Evolutionary conservation across 192 early-diverging fungal genomes (phyloP), one percentile per base, ranked within the genome.

Genomic region (Coemansia sp.): DNA sequence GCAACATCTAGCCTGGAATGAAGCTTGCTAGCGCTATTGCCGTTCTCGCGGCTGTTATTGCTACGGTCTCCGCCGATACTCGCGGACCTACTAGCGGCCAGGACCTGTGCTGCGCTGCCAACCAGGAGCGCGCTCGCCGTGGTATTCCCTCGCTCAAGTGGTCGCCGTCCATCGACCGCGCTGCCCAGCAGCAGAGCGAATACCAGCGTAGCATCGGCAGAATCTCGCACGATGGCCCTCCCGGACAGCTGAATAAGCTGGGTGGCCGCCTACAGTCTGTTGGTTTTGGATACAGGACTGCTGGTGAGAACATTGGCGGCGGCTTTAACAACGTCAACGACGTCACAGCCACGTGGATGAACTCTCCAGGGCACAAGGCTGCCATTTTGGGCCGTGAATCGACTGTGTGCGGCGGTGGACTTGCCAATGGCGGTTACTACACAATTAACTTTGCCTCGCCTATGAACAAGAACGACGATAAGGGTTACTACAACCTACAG

Each of bases 361-460:
- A 74, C 42, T 86, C 84, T 23, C 16, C 19, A 1, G 78, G 71
- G 21, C 86, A 87, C 69, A 21, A 63, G 6, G 85, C 63, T 40
- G 86, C 86, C 77, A 86, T 84, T 53, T 14, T 87, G 47, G 49
- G 58, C 49, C 7, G 28, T 0, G 58, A 26, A 32, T 81, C 64
- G 63, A 86, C 78, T 26, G 76, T 84, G 23, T 86, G 84, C 71
- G 86, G 86, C 9, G 78, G 76, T 28, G 84, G 67, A 14, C 49
- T 64, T 43, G 46, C 69, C 64, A 44, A 73, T 33, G 71, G 74
- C 0, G 39, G 47, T 63, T 84, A 26, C 66, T 69, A 59, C 65
- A 79, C 82, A 17, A 62, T 73, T 19, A 60, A 84, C 74, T 79
- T 73, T 63, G 74, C 82, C 2, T 60, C 77, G 43, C 71, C 77